These are phyloP conservation scores for Penicillium freii DNA, from an alignment of 2,329 filamentous ascomycete species.

Conservation along the genomic window DNA sequence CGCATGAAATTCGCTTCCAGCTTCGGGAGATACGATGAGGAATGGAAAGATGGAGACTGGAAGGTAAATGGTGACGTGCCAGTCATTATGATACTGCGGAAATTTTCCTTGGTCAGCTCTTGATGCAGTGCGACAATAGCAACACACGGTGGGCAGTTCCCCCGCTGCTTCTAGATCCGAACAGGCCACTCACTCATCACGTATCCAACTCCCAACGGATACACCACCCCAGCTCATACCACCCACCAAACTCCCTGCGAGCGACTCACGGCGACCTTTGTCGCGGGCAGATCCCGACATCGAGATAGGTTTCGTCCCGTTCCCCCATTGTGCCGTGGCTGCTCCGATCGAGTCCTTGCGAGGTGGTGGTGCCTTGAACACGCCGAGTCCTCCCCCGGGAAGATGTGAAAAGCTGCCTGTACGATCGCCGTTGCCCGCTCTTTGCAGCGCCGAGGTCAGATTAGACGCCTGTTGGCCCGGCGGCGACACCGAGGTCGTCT, in stretches of 20 bases:
- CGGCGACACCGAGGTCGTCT: slow-evolving; percentile 56
- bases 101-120: slow-evolving; percentile 30
- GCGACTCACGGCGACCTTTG: slow-evolving; percentile 57
- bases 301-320: slow-evolving; percentile 61
- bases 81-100: slow-evolving; percentile 80
- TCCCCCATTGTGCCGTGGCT: slow-evolving; percentile 54
- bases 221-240: slow-evolving; percentile 97
- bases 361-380: slow-evolving; percentile 41
- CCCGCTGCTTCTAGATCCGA: slow-evolving; percentile 3
- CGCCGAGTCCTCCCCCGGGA: slow-evolving; percentile 38
- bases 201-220: slow-evolving; percentile 93
- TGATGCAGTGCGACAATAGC: slow-evolving; percentile 23
- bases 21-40: slow-evolving; percentile 92
- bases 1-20: slow-evolving; percentile 97
- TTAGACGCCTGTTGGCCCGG: slow-evolving; percentile 61
- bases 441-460: slow-evolving; percentile 60
- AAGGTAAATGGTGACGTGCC: slow-evolving; percentile 91
- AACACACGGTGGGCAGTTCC: slow-evolving; percentile 13
- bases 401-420: slow-evolving; percentile 46
- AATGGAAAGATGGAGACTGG: slow-evolving; percentile 93
- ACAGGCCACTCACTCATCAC: slow-evolving; percentile 79
- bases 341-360: slow-evolving; percentile 57
- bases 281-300: slow-evolving; percentile 51
- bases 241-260: slow-evolving; percentile 62
- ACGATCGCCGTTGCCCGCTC: slow-evolving; percentile 45